Evolutionary conservation across 495 filamentous ascomycete species (phyloP), one percentile per base, ranked within the genome.

Genomic region (Aspergillus homomorphus): DNA sequence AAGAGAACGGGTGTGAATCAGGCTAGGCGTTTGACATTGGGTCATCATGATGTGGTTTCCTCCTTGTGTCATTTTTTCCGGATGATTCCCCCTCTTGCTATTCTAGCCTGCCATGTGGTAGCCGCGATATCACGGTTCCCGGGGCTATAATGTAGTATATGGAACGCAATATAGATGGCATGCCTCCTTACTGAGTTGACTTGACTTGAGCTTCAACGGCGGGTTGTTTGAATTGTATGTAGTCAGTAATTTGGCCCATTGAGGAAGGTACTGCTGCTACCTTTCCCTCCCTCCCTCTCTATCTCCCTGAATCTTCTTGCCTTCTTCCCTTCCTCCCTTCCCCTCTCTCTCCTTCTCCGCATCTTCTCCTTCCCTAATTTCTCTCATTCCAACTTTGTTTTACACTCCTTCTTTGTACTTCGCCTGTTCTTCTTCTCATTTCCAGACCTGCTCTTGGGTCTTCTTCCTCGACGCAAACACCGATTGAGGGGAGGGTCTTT

Each of bases 1-100:
- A n/a, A 16, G 22, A 10, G 48, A 18, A n/a, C n/a, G 22, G 46
- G 14, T 4, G 46, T 30, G 4, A 30, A 30, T 9, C 26, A 28
- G 26, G 26, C 26, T 3, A 9, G 26, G 26, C 4, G 26, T 44
- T 42, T 38, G 42, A 48, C 28, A 49, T n/a, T 28, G 41, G 4
- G 28, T 51, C n/a, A 51, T 59, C 23, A 49, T 24, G 23, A 38
- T 42, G 38, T 53, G 26, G 19, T 44, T 52, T 60, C 50, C 54
- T 33, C 38, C 30, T 59, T 56, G 51, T 58, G 49, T 66, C 58
- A n/a, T 61, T 64, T 49, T 38, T 66, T 56, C 58, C 59, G 66
- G 66, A 69, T 74, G 71, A 72, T 74, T 74, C 67, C 69, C 71
- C 67, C 54, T 59, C 66, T 51, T 53, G 26, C 61, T 60, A 53